Evolutionary conservation across 257 asterid genomes (phyloP).

Genomic region (Solanum gracilifrons): DNA sequence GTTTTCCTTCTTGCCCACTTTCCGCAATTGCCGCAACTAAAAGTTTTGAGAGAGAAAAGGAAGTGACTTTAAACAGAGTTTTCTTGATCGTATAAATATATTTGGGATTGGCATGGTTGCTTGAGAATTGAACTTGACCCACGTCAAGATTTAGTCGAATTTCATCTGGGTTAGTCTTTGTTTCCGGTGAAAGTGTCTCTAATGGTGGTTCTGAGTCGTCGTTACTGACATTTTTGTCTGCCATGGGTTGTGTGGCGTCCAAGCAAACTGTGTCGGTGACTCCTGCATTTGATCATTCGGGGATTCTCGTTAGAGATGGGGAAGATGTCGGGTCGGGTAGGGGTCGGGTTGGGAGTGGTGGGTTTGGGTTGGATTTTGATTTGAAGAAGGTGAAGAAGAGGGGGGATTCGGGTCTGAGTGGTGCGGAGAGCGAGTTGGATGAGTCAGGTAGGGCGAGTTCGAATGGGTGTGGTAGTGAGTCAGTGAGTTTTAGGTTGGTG

Average conservation of each 20-base stretch:
- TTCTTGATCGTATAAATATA: slow-evolving; percentile 12
- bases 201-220: neutral
- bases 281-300: slow-evolving; percentile 77
- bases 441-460: slow-evolving; percentile 84
- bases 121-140: slow-evolving; percentile 23
- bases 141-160: slow-evolving; percentile 29
- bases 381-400: slow-evolving; percentile 50
- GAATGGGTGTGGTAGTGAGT: slow-evolving; percentile 57
- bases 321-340: neutral
- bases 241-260: slow-evolving; percentile 89
- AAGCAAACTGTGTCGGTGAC: slow-evolving; percentile 76
- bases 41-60: neutral
- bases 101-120: neutral
- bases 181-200: neutral
- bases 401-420: slow-evolving; percentile 45
- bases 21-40: slow-evolving; percentile 54
- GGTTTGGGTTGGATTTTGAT: slow-evolving; percentile 60
- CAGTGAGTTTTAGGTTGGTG: slow-evolving; percentile 85
- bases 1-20: neutral
- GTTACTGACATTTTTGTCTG: neutral
- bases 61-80: slow-evolving; percentile 5
- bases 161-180: slow-evolving; percentile 30
- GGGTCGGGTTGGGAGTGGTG: slow-evolving; percentile 15
- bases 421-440: slow-evolving; percentile 53
- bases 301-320: slow-evolving; percentile 28